Evolutionary conservation across 345 rosid genomes (phyloP).

Genomic region (Mallotus nudiflorus): DNA sequence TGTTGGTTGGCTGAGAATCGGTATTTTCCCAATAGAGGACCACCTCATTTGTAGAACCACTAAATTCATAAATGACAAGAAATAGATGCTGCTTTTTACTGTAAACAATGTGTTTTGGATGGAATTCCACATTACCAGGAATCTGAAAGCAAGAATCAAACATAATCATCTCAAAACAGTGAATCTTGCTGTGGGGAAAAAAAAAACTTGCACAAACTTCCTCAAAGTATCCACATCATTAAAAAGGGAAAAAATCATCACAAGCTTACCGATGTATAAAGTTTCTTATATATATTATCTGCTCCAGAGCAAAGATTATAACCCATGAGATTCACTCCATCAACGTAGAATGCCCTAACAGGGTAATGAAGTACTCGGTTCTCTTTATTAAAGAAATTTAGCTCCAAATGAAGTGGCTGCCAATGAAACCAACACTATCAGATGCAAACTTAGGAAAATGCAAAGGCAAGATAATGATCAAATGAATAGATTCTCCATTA

Average conservation of each 20-base stretch:
- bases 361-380: slow-evolving; percentile 97
- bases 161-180: slow-evolving; percentile 4
- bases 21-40: slow-evolving; percentile 93
- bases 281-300: slow-evolving; percentile 78
- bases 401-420: slow-evolving; percentile 98
- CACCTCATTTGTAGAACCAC: slow-evolving; percentile 79
- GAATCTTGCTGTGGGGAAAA: neutral
- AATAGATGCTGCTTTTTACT: slow-evolving; percentile 73
- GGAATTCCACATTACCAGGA: slow-evolving; percentile 77
- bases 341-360: slow-evolving; percentile 83
- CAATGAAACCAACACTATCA: slow-evolving; percentile 37
- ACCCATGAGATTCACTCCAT: slow-evolving; percentile 83
- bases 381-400: slow-evolving; percentile 91
- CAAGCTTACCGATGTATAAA: slow-evolving; percentile 70
- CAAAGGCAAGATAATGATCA: slow-evolving; percentile 19
- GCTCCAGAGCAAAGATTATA: slow-evolving; percentile 83
- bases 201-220: neutral
- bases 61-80: slow-evolving; percentile 83
- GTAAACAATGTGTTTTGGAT: slow-evolving; percentile 69
- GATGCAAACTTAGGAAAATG: slow-evolving; percentile 19
- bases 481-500: slow-evolving; percentile 23
- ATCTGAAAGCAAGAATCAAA: slow-evolving; percentile 46
- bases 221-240: neutral
- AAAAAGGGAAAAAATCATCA: slow-evolving; percentile 7
- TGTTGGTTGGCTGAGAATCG: slow-evolving; percentile 59